A percentile compares a stretch with the other conserved stretches of the same genome.
Conservation (phyloP, 2,329 filamentous ascomycete genomes). For the Cladosporium austrohemisphaericum region DNA sequence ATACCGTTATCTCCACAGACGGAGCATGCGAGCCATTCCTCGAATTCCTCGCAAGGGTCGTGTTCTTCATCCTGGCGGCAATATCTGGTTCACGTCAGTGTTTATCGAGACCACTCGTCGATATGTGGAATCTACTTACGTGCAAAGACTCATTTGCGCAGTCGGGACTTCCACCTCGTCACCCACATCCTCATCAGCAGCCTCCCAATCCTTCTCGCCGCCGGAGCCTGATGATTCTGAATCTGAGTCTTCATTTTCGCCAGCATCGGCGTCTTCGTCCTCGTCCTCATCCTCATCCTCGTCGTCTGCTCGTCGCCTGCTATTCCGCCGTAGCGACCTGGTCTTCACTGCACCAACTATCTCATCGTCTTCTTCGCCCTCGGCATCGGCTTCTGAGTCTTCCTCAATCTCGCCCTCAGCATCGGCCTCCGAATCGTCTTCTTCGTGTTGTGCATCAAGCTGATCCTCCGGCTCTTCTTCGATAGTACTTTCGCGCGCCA, state of each 20-base stretch:
- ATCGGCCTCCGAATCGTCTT: conserved; percentile 25
- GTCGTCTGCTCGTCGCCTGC: conserved; percentile 33
- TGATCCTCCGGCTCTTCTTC: conserved; percentile 28
- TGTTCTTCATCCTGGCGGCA: conserved; percentile 80
- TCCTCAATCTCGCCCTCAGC: conserved; percentile 45
- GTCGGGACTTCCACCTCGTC: conserved; percentile 50
- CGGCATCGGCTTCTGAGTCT: conserved; percentile 37
- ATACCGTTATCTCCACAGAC: conserved; percentile 79
- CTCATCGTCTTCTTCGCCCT: conserved; percentile 43
- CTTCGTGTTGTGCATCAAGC: conserved; percentile 37
- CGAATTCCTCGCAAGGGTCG: conserved; percentile 76
- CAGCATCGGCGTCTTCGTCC: conserved; percentile 35
- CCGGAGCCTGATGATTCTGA: conserved; percentile 45
- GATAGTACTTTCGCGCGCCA: conserved; percentile 30
- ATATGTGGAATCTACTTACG: too few species aligned
- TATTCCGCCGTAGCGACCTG: conserved; percentile 27
- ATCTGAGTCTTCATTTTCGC: conserved; percentile 31
- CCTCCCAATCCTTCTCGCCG: conserved; percentile 52
- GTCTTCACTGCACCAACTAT: conserved; percentile 37
- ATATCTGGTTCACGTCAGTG: conserved; percentile 63
- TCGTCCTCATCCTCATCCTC: conserved; percentile 38
- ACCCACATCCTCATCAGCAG: conserved; percentile 53
- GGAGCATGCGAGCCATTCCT: conserved; percentile 71
- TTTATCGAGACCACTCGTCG: too few species aligned
- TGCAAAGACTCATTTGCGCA: conserved; percentile 57